Conservation (phyloP, 2,329 filamentous ascomycete species). For the Emergomyces orientalis region DNA sequence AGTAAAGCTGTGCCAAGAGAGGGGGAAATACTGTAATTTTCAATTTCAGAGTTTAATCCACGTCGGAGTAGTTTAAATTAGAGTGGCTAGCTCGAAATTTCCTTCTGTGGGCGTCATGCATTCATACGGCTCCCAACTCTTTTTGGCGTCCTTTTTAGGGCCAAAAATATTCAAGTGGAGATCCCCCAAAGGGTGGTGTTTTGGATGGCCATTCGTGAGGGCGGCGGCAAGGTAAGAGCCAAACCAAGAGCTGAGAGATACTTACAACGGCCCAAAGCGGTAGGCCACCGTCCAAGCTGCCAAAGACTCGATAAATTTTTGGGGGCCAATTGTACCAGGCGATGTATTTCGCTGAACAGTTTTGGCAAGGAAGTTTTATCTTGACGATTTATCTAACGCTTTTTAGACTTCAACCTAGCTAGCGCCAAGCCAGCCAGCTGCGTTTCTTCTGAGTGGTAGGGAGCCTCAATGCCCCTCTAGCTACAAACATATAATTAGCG, state of each 20-base stretch:
- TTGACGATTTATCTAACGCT: neutral
- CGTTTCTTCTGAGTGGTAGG: neutral
- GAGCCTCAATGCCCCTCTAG: neutral
- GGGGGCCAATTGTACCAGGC: neutral
- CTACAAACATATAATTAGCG: neutral
- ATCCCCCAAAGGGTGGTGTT: neutral
- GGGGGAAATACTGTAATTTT: neutral
- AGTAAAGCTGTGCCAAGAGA: neutral
- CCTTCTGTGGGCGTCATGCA: neutral
- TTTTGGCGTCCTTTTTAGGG: slow-evolving; percentile 1
- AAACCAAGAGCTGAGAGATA: neutral
- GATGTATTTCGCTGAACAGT: neutral
- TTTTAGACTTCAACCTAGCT: neutral
- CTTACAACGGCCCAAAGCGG: neutral
- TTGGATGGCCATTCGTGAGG: neutral
- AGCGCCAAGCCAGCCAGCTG: slow-evolving; percentile 2
- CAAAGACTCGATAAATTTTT: neutral
- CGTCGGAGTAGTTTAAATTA: neutral
- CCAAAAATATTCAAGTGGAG: neutral
- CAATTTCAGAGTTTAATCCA: neutral
- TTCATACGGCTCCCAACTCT: neutral
- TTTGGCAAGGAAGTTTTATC: neutral
- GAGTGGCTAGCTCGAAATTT: neutral
- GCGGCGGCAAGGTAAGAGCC: neutral
- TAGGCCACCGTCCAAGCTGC: neutral